Evolutionary conservation across 2,329 filamentous ascomycete species (phyloP).

Genomic region (Pseudodiploospora longispora): DNA sequence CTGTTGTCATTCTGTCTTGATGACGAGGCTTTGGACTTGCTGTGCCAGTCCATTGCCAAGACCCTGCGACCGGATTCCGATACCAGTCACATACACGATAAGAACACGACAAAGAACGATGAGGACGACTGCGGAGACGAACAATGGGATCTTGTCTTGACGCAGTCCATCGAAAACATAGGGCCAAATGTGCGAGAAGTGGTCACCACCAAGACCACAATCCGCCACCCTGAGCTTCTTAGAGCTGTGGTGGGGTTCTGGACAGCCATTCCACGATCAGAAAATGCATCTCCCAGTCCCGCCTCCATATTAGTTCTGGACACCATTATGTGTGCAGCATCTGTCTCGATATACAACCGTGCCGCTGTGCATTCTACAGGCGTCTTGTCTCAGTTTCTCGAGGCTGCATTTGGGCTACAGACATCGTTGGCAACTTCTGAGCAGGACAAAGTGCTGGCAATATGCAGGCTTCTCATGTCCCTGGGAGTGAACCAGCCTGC

Average conservation of each 20-base stretch:
- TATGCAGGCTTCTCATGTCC: conserved; percentile 63
- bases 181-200: conserved; percentile 37
- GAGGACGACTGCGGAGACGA: conserved; percentile 27
- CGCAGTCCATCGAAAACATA: conserved; percentile 28
- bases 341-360: conserved; percentile 60
- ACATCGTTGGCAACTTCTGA: conserved; percentile 47
- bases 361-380: conserved; percentile 64
- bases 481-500: conserved; percentile 74
- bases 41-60: conserved; percentile 51
- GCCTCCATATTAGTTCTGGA: conserved; percentile 58
- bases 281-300: conserved; percentile 35
- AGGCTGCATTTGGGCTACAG: conserved; percentile 48
- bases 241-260: conserved; percentile 55
- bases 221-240: conserved; percentile 56
- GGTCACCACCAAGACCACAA: conserved; percentile 41
- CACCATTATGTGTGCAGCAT: conserved; percentile 50
- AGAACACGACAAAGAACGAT: conserved; percentile 9
- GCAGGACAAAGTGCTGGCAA: conserved; percentile 49
- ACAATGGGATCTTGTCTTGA: conserved; percentile 30
- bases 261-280: conserved; percentile 49
- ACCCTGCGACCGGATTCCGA: conserved; percentile 24
- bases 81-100: conserved; percentile 6
- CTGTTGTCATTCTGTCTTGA: conserved; percentile 74
- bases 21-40: conserved; percentile 62
- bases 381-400: conserved; percentile 58